These are phyloP conservation scores for Fusarium brevicatenulatum DNA, from an alignment of 2,329 filamentous ascomycete genomes.

Conservation along the genomic window DNA sequence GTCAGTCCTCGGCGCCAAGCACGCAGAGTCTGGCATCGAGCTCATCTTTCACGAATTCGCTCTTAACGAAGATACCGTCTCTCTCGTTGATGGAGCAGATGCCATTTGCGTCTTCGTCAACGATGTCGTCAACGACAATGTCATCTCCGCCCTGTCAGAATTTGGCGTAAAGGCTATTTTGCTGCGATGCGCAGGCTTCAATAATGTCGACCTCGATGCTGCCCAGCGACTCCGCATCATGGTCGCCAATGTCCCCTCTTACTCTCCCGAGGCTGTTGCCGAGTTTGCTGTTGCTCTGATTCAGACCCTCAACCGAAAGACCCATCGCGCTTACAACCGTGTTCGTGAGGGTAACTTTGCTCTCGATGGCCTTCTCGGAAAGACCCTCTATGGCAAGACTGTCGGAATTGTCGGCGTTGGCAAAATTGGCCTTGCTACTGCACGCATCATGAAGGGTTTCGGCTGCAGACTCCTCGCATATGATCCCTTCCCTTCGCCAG, in stretches of 20 bases:
- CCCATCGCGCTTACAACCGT: conserved; percentile 74
- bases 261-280: conserved; percentile 75
- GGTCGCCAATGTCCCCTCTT: conserved; percentile 74
- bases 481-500: conserved; percentile 64
- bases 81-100: conserved; percentile 61
- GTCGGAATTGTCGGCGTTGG: conserved; percentile 74
- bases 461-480: conserved; percentile 70
- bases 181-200: conserved; percentile 74
- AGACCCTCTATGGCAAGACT: conserved; percentile 70
- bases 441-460: conserved; percentile 71
- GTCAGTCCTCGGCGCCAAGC: conserved; percentile 51
- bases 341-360: conserved; percentile 76
- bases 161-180: conserved; percentile 67
- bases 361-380: conserved; percentile 71
- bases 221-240: conserved; percentile 66
- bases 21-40: conserved; percentile 53
- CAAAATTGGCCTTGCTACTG: conserved; percentile 70
- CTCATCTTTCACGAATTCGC: conserved; percentile 68
- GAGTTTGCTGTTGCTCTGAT: conserved; percentile 75
- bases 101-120: conserved; percentile 77
- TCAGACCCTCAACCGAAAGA: conserved; percentile 74
- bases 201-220: conserved; percentile 70
- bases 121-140: conserved; percentile 62
- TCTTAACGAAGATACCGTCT: conserved; percentile 64
- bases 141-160: conserved; percentile 61